These are phyloP conservation scores for Coniochaeta sp. DNA, from an alignment of 2,329 filamentous ascomycete species.

Conservation along the genomic window DNA sequence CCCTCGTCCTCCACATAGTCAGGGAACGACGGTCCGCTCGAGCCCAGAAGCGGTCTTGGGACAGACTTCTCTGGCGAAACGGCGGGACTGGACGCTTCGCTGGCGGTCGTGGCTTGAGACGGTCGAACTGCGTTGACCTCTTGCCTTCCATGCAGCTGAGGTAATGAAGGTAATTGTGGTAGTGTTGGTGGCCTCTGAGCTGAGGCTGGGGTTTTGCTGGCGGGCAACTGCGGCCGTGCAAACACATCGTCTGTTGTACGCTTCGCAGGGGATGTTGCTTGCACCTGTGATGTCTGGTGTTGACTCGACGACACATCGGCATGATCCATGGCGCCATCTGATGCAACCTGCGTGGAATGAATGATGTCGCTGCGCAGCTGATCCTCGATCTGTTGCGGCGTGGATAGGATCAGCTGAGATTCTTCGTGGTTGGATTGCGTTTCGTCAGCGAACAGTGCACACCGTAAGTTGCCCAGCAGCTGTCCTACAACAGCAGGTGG, in stretches of 20 bases:
- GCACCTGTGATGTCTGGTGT: not conserved
- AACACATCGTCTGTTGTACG: not conserved
- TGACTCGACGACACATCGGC: constrained; percentile 4
- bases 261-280: not conserved
- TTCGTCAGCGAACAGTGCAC: constrained; percentile 35
- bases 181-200: constrained; percentile 5
- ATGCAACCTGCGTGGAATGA: constrained; percentile 17
- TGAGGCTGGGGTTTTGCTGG: not conserved
- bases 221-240: not conserved
- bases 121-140: constrained; percentile 18
- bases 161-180: constrained; percentile 2
- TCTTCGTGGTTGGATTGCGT: constrained; percentile 11
- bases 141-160: not conserved
- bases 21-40: constrained; percentile 11
- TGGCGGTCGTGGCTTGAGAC: constrained; percentile 37
- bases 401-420: constrained; percentile 17
- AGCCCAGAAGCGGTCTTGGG: constrained; percentile 13
- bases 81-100: constrained; percentile 23
- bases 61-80: constrained; percentile 20
- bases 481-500: constrained; percentile 50
- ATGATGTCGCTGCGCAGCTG: constrained; percentile 39
- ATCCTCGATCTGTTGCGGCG: constrained; percentile 44
- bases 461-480: constrained; percentile 49
- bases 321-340: not conserved
- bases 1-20: constrained; percentile 6